These are phyloP conservation scores for Lojkania enalia DNA, from an alignment of 2,329 filamentous ascomycete genomes.

Conservation along the genomic window DNA sequence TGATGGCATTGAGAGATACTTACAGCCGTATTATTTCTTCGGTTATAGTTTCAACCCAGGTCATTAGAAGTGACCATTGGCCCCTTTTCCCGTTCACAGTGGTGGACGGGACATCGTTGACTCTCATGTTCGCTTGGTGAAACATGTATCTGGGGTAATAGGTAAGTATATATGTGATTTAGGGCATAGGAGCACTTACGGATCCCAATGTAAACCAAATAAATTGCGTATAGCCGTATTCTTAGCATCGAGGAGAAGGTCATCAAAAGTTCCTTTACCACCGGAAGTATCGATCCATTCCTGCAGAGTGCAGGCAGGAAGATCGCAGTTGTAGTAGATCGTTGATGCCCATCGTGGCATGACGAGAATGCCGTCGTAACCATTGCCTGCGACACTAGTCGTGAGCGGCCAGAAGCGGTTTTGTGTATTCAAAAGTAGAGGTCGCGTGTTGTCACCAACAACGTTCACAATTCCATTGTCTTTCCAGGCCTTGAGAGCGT, in stretches of 20 bases:
- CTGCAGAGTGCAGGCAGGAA: constrained; percentile 57
- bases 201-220: constrained; percentile 59
- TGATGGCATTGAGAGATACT: constrained; percentile 9
- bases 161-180: background rate
- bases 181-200: constrained; percentile 26
- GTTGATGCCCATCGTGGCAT: constrained; percentile 64
- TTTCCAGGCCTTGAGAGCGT: constrained; percentile 62
- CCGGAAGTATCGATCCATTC: constrained; percentile 65
- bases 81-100: constrained; percentile 54
- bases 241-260: constrained; percentile 57
- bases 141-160: constrained; percentile 57
- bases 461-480: constrained; percentile 63
- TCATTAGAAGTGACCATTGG: constrained; percentile 58
- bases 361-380: constrained; percentile 59
- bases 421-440: constrained; percentile 56
- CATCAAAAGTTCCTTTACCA: constrained; percentile 57
- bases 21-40: constrained; percentile 58
- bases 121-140: constrained; percentile 64
- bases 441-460: constrained; percentile 66
- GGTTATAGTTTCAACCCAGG: constrained; percentile 59
- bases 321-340: constrained; percentile 68
- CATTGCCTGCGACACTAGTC: constrained; percentile 56
- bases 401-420: constrained; percentile 61
- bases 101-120: constrained; percentile 51
- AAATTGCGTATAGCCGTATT: constrained; percentile 60